Evolutionary conservation across 192 early-diverging fungal species (phyloP), one percentile per base, ranked within the genome.

Genomic region (Rhizophlyctis rosea): DNA sequence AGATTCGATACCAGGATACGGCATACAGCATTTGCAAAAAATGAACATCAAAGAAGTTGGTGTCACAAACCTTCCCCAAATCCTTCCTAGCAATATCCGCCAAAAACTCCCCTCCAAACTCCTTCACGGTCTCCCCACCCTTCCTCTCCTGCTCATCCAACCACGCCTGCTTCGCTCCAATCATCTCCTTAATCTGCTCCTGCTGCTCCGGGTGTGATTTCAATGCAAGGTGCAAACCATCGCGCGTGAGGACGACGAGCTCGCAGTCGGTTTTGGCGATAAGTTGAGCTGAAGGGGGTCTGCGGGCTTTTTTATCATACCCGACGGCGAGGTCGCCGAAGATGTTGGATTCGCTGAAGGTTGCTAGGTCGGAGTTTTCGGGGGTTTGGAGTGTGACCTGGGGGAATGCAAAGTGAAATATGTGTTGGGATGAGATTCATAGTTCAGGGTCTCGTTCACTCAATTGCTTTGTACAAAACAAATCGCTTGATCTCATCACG

Each of bases 71-170:
- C 61, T 69, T 72, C 34, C 52, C 56, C 27, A 80, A 35, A 57
- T 77, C 67, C 48, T 73, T 58, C 27, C 69, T 23, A 4, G 72
- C 78, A 62, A 80, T 71, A 55, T 76, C 70, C 29, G 64, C 52
- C 13, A 69, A 55, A 48, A 80, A 80, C 59, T 80, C 78, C 21
- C 78, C 59, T 28, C 78, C 78, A 68, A 80, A 80, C 25, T 70
- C 61, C 31, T 65, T 50, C 64, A 18, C n/a, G 32, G 14, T 57
- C 59, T 30, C 47, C 47, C 3, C 36, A 29, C 25, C 44, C 27
- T 51, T 61, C 54, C 60, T 47, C 59, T 71, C 68, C 39, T 13
- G 18, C n/a, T 64, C 39, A 34, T 49, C 47, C 71, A 67, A 71
- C 67, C 64, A 70, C 18, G 32, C 50, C 14, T 56, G 51, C 27